These are phyloP conservation scores for Pestalotiopsis sp. DNA, from an alignment of 2,329 filamentous ascomycete species.

Conservation along the genomic window DNA sequence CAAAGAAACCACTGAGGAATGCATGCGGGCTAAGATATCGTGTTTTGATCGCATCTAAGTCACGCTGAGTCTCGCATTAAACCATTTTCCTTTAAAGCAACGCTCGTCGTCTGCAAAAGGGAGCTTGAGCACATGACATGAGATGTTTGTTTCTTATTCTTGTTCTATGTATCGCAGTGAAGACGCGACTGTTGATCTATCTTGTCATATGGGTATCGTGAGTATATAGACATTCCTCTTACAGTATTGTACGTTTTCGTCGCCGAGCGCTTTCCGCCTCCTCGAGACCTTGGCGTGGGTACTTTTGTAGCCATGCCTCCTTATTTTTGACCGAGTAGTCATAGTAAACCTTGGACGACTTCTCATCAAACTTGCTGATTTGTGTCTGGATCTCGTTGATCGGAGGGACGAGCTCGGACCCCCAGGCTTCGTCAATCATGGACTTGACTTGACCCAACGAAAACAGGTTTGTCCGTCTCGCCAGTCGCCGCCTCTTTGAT, in stretches of 20 bases:
- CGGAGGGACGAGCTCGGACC: slow-evolving; percentile 31
- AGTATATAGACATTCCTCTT: neutral
- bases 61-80: too few relatives aligned
- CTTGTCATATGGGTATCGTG: neutral
- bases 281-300: neutral
- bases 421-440: slow-evolving; percentile 41
- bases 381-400: slow-evolving; percentile 23
- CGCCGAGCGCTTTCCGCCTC: neutral
- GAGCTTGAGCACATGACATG: neutral
- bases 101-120: too few relatives aligned
- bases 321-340: neutral
- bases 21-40: too few relatives aligned
- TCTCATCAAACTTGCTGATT: neutral
- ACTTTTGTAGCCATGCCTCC: neutral
- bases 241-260: neutral
- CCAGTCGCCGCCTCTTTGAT: slow-evolving; percentile 21
- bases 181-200: neutral
- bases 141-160: neutral
- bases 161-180: neutral
- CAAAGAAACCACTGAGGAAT: too few relatives aligned
- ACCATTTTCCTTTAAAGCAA: too few relatives aligned
- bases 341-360: neutral
- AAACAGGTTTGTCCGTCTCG: slow-evolving; percentile 28
- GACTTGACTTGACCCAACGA: slow-evolving; percentile 35
- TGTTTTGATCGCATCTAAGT: too few relatives aligned